Conservation (phyloP, 1,284 basidiomycete species). For the Rhodotorula sp. region DNA sequence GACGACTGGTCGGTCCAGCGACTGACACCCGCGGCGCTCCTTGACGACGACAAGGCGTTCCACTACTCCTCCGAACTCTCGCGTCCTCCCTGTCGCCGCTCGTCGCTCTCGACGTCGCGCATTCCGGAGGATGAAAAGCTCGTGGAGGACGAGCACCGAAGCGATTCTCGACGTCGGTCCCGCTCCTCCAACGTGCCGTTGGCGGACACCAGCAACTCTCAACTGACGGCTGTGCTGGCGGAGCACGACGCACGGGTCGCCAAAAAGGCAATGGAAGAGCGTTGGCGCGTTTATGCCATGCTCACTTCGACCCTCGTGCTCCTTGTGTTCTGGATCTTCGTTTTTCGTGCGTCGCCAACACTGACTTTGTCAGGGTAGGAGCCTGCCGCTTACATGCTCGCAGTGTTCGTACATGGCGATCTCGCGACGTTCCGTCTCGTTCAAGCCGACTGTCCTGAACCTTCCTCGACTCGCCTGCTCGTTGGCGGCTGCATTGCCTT, state of each 20-base stretch:
- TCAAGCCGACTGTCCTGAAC: conserved; percentile 24
- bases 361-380: no score
- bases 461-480: conserved; percentile 1
- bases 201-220: not conserved
- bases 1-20: no score
- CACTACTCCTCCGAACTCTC: no score
- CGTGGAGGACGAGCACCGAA: no score
- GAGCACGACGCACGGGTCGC: not conserved
- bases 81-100: no score
- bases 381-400: rapidly evolving
- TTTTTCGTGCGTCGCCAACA: conserved; percentile 6
- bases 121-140: no score
- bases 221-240: not conserved
- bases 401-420: conserved; percentile 8
- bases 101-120: no score
- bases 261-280: not conserved
- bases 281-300: conserved; percentile 13
- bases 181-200: no score
- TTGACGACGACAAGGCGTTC: no score
- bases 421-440: conserved; percentile 3
- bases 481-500: not conserved
- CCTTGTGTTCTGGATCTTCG: conserved; percentile 5
- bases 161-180: no score
- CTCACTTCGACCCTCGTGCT: not conserved
- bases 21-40: no score